Conservation (phyloP, 495 filamentous ascomycete species). For the Ramalina intermedia region DNA sequence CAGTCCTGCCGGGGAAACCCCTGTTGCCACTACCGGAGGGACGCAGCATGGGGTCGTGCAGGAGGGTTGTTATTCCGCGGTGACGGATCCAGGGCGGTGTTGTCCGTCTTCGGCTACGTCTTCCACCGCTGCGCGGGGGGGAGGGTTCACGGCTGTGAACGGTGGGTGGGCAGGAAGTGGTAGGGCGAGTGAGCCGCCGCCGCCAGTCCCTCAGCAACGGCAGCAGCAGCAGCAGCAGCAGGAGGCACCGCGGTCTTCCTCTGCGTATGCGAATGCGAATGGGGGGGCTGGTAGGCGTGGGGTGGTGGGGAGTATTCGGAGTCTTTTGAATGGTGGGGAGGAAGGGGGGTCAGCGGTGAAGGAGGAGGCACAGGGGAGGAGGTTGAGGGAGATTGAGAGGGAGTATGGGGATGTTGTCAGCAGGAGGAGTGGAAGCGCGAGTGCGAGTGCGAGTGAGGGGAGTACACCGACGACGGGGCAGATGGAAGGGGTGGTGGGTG, state of each 20-base stretch:
- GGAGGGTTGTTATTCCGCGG: neutral
- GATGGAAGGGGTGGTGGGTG: too few species aligned
- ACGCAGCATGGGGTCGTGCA: too few species aligned
- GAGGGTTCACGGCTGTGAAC: constrained; percentile 12
- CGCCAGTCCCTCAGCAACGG: too few species aligned
- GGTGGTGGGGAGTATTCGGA: too few species aligned
- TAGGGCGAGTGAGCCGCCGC: neutral
- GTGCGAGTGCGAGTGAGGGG: too few species aligned
- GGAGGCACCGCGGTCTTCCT: neutral
- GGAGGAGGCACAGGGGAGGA: constrained; percentile 6
- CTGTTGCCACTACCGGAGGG: too few species aligned
- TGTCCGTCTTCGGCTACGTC: neutral
- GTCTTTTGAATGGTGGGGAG: neutral
- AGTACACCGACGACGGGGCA: too few species aligned
- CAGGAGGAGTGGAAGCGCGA: too few species aligned
- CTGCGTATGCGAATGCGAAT: neutral
- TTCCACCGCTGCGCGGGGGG: too few species aligned
- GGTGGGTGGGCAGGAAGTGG: neutral
- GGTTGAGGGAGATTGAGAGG: constrained; percentile 2
- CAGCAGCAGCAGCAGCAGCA: neutral
- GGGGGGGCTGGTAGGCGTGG: neutral
- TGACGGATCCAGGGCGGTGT: constrained; percentile 4
- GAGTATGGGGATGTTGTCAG: too few species aligned
- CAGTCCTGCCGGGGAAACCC: neutral
- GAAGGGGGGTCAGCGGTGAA: neutral